Conservation (phyloP, 2,329 filamentous ascomycete genomes). For the Aspergillus floridensis region DNA sequence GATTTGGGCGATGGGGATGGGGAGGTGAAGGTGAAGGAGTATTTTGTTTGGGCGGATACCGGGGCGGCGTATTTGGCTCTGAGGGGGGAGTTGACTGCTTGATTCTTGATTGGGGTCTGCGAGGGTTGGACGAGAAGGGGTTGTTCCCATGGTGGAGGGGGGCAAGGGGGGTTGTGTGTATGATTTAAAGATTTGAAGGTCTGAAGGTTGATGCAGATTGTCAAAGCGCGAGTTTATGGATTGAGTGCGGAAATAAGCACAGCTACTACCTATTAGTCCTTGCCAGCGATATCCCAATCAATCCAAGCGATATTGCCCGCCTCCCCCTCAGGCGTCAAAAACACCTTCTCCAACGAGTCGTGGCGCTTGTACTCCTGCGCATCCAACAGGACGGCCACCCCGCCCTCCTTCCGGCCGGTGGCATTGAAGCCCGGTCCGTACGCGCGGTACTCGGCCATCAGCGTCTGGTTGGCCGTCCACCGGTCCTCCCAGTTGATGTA, state of each 20-base stretch:
- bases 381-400: conserved; percentile 50
- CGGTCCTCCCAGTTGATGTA: conserved; percentile 54
- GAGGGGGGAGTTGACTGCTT: conserved; percentile 16
- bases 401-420: conserved; percentile 42
- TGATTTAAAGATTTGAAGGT: no score
- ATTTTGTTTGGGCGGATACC: conserved; percentile 46
- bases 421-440: conserved; percentile 56
- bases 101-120: no score
- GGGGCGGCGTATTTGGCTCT: conserved; percentile 45
- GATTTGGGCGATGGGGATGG: conserved; percentile 1
- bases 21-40: conserved; percentile 36
- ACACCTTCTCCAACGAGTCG: conserved; percentile 45
- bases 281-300: conserved; percentile 31
- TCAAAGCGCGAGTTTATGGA: no score
- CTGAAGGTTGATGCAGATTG: no score
- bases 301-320: conserved; percentile 52
- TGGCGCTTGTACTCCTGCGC: conserved; percentile 39
- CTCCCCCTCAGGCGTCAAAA: conserved; percentile 45
- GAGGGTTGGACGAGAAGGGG: no score
- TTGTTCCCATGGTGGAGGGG: no score
- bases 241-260: no score
- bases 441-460: conserved; percentile 56
- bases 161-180: no score
- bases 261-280: not conserved
- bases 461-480: conserved; percentile 43